phyloP scores from a whole-genome alignment of 352 stramenopile species.

The Phytophthora gonapodyides region DNA sequence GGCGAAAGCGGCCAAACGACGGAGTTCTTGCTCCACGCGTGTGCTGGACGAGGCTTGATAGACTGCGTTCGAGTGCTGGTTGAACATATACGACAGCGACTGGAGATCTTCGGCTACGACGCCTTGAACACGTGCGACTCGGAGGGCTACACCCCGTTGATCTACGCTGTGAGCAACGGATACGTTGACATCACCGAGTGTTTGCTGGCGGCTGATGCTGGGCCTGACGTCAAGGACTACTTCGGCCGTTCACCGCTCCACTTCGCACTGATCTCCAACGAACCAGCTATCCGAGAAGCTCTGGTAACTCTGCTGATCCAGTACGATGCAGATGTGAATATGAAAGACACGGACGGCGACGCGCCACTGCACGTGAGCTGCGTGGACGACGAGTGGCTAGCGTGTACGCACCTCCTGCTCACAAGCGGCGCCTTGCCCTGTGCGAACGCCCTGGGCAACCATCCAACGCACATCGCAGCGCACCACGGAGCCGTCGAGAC shows the following conservation, averaged over 20 bases:
- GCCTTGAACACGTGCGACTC: slow-evolving; percentile 57
- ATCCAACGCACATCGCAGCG: slow-evolving; percentile 77
- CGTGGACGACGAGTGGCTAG: slow-evolving; percentile 48
- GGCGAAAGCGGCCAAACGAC: slow-evolving; percentile 44
- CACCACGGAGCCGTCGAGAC: slow-evolving; percentile 64
- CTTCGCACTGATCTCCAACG: slow-evolving; percentile 48
- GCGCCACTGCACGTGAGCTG: slow-evolving; percentile 68
- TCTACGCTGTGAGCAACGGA: slow-evolving; percentile 73
- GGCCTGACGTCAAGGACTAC: slow-evolving; percentile 63
- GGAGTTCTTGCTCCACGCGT: slow-evolving; percentile 62
- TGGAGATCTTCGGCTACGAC: slow-evolving; percentile 34
- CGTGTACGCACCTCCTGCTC: slow-evolving; percentile 64
- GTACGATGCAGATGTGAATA: slow-evolving; percentile 77
- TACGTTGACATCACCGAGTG: slow-evolving; percentile 52
- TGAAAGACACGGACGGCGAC: slow-evolving; percentile 72
- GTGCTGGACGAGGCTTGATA: slow-evolving; percentile 57
- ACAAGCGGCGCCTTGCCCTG: slow-evolving; percentile 53
- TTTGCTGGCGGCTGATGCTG: slow-evolving; percentile 60
- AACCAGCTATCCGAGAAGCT: slow-evolving; percentile 27
- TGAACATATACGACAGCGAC: slow-evolving; percentile 45
- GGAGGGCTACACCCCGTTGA: slow-evolving; percentile 81
- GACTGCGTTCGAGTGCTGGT: slow-evolving; percentile 61
- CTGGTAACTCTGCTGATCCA: slow-evolving; percentile 60
- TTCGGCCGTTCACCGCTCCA: slow-evolving; percentile 74
- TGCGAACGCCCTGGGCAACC: slow-evolving; percentile 67